Percentiles rank a stretch among this genome's conserved stretches.
Evolutionary conservation across 192 early-diverging fungal genomes (phyloP).

Genomic region (Coemansia sp.): DNA sequence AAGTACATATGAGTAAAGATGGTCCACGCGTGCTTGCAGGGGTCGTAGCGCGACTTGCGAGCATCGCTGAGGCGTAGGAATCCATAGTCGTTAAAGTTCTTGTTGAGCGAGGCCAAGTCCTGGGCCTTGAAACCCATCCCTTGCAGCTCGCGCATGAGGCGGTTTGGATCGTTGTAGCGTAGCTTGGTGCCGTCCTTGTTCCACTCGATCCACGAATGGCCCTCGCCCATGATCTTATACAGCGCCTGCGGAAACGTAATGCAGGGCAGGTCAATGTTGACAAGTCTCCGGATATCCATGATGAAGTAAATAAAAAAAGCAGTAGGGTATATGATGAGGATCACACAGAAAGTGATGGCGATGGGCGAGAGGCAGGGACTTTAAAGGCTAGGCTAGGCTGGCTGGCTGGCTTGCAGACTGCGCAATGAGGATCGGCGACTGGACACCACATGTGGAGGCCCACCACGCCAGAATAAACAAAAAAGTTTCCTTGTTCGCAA

Average conservation of each 20-base stretch:
- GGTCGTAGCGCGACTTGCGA: slow-evolving; percentile 54
- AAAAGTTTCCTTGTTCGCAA: slow-evolving; percentile 15
- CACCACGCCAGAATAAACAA: neutral
- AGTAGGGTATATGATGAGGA: neutral
- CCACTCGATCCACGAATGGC: slow-evolving; percentile 54
- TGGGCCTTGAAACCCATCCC: slow-evolving; percentile 55
- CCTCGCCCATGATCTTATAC: slow-evolving; percentile 43
- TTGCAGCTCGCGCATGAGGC: slow-evolving; percentile 56
- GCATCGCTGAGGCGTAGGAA: slow-evolving; percentile 55
- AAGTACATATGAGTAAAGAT: slow-evolving; percentile 45
- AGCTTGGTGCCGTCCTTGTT: slow-evolving; percentile 49
- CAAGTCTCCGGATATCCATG: slow-evolving; percentile 54
- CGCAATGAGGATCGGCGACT: slow-evolving; percentile 8
- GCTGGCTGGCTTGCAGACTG: neutral
- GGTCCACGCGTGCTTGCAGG: slow-evolving; percentile 42
- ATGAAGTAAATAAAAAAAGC: neutral
- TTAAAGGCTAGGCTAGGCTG: neutral
- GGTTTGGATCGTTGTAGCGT: slow-evolving; percentile 53
- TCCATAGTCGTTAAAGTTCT: slow-evolving; percentile 56
- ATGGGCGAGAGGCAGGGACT: slow-evolving; percentile 6
- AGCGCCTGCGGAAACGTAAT: slow-evolving; percentile 54
- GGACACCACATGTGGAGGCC: neutral
- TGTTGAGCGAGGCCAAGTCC: slow-evolving; percentile 55
- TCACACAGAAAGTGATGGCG: slow-evolving; percentile 5
- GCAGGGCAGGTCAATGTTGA: slow-evolving; percentile 45